These are phyloP conservation scores for Tolypocladium inflatum DNA, from an alignment of 2,329 filamentous ascomycete genomes.

Conservation along the genomic window DNA sequence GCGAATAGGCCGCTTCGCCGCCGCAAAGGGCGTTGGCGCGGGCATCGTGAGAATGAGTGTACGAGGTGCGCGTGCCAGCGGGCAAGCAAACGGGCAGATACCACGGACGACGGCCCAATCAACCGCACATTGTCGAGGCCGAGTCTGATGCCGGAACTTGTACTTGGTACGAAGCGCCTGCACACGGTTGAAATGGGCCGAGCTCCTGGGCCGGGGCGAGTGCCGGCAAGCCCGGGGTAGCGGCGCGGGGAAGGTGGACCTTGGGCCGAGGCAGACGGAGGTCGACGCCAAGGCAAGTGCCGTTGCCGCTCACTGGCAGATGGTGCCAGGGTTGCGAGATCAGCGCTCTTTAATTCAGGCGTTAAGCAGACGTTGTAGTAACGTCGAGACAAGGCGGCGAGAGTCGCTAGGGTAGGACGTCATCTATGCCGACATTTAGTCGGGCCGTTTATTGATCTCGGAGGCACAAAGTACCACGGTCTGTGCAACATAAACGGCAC, in stretches of 20 bases:
- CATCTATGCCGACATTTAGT: no score
- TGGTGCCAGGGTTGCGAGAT: no score
- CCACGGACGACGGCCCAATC: not conserved
- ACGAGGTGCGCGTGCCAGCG: not conserved
- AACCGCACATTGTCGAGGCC: not conserved
- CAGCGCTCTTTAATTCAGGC: no score
- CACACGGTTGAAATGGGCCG: not conserved
- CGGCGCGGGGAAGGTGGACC: not conserved
- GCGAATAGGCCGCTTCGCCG: conserved; percentile 7
- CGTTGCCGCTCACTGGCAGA: no score
- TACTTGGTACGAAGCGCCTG: not conserved
- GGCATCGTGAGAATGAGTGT: not conserved
- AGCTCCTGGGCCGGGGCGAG: not conserved
- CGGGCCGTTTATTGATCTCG: no score
- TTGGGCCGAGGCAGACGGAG: no score
- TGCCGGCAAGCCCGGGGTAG: not conserved
- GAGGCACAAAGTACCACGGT: no score
- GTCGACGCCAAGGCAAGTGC: no score
- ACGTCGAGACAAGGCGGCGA: no score
- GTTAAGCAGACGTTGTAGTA: no score
- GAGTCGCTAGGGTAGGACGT: no score
- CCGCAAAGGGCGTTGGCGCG: not conserved
- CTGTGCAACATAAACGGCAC: no score
- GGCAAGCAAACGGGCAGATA: not conserved
- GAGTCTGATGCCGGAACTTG: not conserved